phyloP scores from a whole-genome alignment of 75 land plant species.

The Pinus taeda region DNA sequence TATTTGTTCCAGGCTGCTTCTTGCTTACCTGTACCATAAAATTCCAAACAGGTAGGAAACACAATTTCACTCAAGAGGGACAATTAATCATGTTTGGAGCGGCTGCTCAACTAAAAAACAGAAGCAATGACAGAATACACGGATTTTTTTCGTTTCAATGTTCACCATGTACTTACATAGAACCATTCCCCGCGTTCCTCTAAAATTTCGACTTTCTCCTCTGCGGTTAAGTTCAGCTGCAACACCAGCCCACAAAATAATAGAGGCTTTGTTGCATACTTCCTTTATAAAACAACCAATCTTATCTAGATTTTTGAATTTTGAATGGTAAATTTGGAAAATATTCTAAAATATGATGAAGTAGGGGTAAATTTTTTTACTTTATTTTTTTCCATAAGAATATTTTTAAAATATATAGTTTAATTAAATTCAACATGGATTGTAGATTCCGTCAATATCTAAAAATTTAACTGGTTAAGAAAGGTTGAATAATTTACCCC shows the following conservation, averaged over 20 bases:
- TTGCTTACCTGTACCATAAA: conserved; percentile 74
- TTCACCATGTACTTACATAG: conserved; percentile 50
- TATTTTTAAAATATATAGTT: too few species aligned
- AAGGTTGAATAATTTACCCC: too few species aligned
- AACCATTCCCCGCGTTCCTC: conserved; percentile 98
- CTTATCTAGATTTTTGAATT: too few species aligned
- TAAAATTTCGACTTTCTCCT: conserved; percentile 94
- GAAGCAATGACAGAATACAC: too few species aligned
- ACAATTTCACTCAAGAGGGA: background rate
- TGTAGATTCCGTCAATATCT: too few species aligned
- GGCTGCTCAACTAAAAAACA: background rate
- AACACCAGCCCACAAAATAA: conserved; percentile 3
- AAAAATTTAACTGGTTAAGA: too few species aligned
- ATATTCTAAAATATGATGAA: too few species aligned
- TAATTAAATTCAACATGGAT: too few species aligned
- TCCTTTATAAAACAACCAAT: too few species aligned
- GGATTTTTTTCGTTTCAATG: background rate
- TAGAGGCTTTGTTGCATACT: conserved; percentile 2
- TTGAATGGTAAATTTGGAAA: too few species aligned
- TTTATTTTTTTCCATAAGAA: too few species aligned
- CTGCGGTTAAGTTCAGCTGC: conserved; percentile 88
- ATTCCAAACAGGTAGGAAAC: background rate
- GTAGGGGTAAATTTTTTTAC: too few species aligned
- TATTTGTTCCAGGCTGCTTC: conserved; percentile 91
- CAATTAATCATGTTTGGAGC: background rate